Percentiles rank a stretch among this genome's conserved stretches.
These are phyloP conservation scores for Lantana camara DNA, from an alignment of 257 asterid genomes.

Conservation along the genomic window DNA sequence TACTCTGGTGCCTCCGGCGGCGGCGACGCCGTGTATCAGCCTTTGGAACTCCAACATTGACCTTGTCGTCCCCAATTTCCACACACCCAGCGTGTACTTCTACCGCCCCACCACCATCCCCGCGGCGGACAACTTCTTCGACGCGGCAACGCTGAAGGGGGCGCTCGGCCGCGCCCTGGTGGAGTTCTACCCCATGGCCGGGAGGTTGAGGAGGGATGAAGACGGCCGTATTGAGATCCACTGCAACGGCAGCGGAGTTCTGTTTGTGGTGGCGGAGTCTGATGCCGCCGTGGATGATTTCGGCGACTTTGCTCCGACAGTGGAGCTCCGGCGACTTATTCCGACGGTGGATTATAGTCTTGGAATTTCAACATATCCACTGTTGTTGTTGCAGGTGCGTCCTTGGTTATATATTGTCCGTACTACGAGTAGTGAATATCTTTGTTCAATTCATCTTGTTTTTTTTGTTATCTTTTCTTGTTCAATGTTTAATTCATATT, in stretches of 20 bases:
- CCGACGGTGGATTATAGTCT: slow-evolving; percentile 62
- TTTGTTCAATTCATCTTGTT: too few species aligned
- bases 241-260: slow-evolving; percentile 65
- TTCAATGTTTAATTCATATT: too few species aligned
- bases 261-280: slow-evolving; percentile 64
- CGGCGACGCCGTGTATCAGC: slow-evolving; percentile 39
- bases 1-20: slow-evolving; percentile 49
- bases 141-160: slow-evolving; percentile 42
- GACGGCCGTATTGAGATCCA: slow-evolving; percentile 58
- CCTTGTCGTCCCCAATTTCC: slow-evolving; percentile 47
- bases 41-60: slow-evolving; percentile 71
- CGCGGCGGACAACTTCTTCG: slow-evolving; percentile 59
- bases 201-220: slow-evolving; percentile 53
- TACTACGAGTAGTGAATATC: too few species aligned
- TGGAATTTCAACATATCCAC: slow-evolving; percentile 43
- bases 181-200: slow-evolving; percentile 65
- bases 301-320: slow-evolving; percentile 68
- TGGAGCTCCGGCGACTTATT: slow-evolving; percentile 59
- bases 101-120: slow-evolving; percentile 45
- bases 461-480: too few species aligned
- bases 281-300: slow-evolving; percentile 57
- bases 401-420: too few species aligned
- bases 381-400: slow-evolving; percentile 59
- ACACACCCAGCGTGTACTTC: slow-evolving; percentile 53
- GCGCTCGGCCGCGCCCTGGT: slow-evolving; percentile 59